Percentiles rank a stretch among this genome's conserved stretches.
Conservation (phyloP, 2,329 filamentous ascomycete species). For the Paecilomyces niveus region DNA sequence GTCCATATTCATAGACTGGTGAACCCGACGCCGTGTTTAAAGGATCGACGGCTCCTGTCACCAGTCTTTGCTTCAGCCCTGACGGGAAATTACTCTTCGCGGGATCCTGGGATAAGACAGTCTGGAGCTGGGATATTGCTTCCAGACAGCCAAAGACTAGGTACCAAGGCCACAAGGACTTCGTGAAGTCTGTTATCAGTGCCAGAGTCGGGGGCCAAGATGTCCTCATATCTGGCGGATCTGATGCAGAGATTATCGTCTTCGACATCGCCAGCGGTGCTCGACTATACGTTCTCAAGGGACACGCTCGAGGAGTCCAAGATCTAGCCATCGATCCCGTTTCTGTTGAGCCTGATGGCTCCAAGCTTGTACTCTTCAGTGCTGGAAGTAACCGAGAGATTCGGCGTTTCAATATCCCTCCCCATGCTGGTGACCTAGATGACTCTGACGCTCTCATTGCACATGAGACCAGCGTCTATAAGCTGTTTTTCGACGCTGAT, state of each 20-base stretch:
- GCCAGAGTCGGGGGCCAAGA: constrained; percentile 55
- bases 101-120: constrained; percentile 87
- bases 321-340: constrained; percentile 68
- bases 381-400: constrained; percentile 77
- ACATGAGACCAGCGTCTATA: constrained; percentile 89
- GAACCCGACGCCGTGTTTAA: constrained; percentile 50
- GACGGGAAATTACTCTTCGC: constrained; percentile 62
- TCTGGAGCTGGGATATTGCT: constrained; percentile 75
- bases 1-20: constrained; percentile 30
- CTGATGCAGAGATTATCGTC: constrained; percentile 73
- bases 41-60: constrained; percentile 73
- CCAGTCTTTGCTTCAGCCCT: constrained; percentile 61
- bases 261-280: constrained; percentile 68
- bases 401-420: constrained; percentile 50
- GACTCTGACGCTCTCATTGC: constrained; percentile 60
- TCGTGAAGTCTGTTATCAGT: constrained; percentile 74
- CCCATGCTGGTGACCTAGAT: constrained; percentile 38
- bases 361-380: constrained; percentile 58
- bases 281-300: constrained; percentile 69
- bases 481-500: constrained; percentile 63
- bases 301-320: constrained; percentile 71
- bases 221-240: constrained; percentile 64
- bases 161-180: constrained; percentile 76
- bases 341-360: constrained; percentile 36
- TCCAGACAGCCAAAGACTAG: constrained; percentile 49